Conservation (phyloP, 345 rosid species). For the Lepidium didymum region DNA sequence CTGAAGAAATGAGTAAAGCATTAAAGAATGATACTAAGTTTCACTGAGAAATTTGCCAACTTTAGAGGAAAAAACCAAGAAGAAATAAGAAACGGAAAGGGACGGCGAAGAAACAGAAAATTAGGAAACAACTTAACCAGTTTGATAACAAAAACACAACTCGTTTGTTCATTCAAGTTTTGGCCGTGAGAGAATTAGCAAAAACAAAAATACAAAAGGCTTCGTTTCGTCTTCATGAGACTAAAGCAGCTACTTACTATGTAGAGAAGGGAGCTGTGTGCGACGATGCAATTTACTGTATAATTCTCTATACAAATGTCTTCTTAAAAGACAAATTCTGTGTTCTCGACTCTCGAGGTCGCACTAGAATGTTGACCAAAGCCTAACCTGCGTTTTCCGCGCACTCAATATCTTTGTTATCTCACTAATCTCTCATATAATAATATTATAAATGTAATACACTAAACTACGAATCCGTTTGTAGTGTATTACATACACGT, state of each 20-base stretch:
- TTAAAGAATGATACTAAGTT: slow-evolving; percentile 3
- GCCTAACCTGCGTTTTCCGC: neutral
- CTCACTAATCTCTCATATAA: too few species aligned
- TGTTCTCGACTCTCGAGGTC: slow-evolving; percentile 11
- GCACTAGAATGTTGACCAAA: slow-evolving; percentile 22
- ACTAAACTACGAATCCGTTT: too few species aligned
- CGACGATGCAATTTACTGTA: neutral
- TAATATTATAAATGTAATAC: too few species aligned
- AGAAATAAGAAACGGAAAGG: neutral
- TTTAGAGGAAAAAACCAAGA: neutral
- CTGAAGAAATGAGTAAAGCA: slow-evolving; percentile 17
- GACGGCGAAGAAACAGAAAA: neutral
- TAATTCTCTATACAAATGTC: neutral
- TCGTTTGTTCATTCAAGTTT: neutral
- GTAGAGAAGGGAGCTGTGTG: neutral
- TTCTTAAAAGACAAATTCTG: slow-evolving; percentile 15
- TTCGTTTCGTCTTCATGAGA: slow-evolving; percentile 7
- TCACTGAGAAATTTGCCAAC: slow-evolving; percentile 17
- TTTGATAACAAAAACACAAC: neutral
- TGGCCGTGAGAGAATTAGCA: neutral
- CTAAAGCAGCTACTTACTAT: neutral
- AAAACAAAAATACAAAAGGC: neutral
- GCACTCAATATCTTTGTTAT: too few species aligned
- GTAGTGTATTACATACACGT: too few species aligned
- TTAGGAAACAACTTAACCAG: slow-evolving; percentile 11